Evolutionary conservation across 164 flowering plant species (phyloP).

Genomic region (Santalum album): DNA sequence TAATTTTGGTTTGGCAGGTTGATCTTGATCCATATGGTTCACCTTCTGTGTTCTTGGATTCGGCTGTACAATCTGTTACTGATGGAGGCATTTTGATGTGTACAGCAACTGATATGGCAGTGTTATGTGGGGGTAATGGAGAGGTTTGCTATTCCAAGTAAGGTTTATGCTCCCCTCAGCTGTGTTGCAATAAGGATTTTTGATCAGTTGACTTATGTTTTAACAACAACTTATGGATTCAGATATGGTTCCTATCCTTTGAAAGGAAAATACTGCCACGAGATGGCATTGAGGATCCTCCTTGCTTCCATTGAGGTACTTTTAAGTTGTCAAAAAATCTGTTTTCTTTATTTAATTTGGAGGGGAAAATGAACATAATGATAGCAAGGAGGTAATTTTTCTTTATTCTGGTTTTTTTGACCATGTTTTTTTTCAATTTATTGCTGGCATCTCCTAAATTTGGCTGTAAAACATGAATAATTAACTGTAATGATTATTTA

Average conservation of each 20-base stretch:
- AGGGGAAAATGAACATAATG: too few relatives aligned
- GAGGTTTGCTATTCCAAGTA: conserved; percentile 99
- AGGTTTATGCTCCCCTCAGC: conserved; percentile 14
- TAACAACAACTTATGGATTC: conserved; percentile 9
- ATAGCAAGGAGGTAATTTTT: not conserved
- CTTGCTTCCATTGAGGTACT: conserved; percentile 92
- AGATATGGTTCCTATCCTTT: conserved; percentile 94
- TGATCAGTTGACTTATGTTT: conserved; percentile 6
- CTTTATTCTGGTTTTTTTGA: too few relatives aligned
- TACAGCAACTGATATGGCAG: conserved; percentile 99
- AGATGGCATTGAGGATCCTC: conserved; percentile 96
- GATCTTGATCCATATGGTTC: conserved; percentile 99
- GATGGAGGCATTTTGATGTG: conserved; percentile 99
- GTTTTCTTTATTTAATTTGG: too few relatives aligned
- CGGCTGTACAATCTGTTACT: conserved; percentile 86
- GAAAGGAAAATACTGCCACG: conserved; percentile 93
- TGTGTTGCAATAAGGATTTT: conserved; percentile 1
- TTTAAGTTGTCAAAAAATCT: not conserved
- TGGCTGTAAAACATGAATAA: too few relatives aligned
- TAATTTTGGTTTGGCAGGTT: conserved; percentile 46
- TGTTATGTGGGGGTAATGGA: conserved; percentile 90
- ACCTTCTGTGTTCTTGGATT: conserved; percentile 93
- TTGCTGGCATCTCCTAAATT: too few relatives aligned
- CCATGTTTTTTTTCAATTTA: too few relatives aligned
- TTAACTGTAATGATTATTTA: too few relatives aligned